Evolutionary conservation across 2,329 filamentous ascomycete species (phyloP).

Genomic region (Trichoderma sp.): DNA sequence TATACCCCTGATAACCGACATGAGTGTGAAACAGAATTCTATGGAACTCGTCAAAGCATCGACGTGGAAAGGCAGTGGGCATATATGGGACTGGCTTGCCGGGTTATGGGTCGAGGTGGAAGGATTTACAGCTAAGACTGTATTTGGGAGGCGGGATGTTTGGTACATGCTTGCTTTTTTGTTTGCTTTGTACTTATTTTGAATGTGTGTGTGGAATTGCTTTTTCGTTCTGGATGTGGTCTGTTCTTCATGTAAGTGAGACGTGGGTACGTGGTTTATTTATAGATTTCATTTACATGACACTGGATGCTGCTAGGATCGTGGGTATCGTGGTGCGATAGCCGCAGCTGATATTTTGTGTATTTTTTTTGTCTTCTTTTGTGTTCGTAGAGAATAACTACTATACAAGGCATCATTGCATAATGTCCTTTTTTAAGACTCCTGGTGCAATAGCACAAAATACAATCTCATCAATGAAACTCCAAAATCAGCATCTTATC

Average conservation of each 20-base stretch:
- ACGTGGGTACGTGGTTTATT: background rate
- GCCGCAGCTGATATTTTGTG: background rate
- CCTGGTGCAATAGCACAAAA: background rate
- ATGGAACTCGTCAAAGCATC: background rate
- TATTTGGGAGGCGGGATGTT: background rate
- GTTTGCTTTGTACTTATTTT: too few species aligned
- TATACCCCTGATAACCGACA: background rate
- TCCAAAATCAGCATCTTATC: background rate
- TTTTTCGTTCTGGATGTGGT: background rate
- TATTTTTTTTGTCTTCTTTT: background rate
- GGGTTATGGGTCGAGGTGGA: background rate
- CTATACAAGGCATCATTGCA: background rate
- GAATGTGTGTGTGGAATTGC: background rate
- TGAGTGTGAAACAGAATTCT: background rate
- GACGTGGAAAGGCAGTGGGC: background rate
- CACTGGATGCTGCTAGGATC: background rate
- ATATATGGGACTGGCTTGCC: background rate
- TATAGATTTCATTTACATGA: background rate
- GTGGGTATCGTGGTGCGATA: background rate
- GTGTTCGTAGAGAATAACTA: background rate
- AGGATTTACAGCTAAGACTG: background rate
- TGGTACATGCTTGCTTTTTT: background rate
- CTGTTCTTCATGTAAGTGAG: background rate
- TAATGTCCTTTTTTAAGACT: background rate
- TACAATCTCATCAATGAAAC: background rate